Percentiles rank a stretch among this genome's conserved stretches.
Evolutionary conservation across 2,329 filamentous ascomycete species (phyloP).

Genomic region (Penicillium corylophilum): DNA sequence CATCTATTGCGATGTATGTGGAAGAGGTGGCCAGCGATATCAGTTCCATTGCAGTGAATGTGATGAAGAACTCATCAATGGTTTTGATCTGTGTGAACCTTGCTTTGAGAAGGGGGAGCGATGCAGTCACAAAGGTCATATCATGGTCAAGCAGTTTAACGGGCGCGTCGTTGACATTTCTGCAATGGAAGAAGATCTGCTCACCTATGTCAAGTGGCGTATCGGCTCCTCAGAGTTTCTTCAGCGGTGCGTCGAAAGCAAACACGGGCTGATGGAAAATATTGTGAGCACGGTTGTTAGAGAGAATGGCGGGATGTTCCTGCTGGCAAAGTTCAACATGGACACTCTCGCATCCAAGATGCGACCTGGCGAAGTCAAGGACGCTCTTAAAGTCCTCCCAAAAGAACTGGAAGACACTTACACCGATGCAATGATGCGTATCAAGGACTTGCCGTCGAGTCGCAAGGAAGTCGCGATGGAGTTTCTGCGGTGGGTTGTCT

Average conservation of each 20-base stretch:
- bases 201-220: conserved; percentile 2
- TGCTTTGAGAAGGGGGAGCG: conserved; percentile 1
- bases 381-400: not conserved
- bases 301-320: conserved; percentile 2
- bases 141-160: conserved; percentile 1
- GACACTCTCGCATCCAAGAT: conserved; percentile 3
- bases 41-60: conserved; percentile 2
- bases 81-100: not conserved
- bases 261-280: not conserved
- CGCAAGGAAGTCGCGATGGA: conserved; percentile 1
- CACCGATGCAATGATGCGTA: conserved; percentile 1
- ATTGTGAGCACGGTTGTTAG: conserved; percentile 1
- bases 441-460: not conserved
- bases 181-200: conserved; percentile 1
- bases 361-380: conserved; percentile 1
- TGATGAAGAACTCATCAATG: not conserved
- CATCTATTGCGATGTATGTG: not conserved
- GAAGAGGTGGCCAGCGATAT: not conserved
- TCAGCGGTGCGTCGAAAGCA: conserved; percentile 1
- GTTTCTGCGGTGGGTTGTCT: conserved; percentile 1
- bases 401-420: conserved; percentile 1
- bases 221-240: conserved; percentile 3
- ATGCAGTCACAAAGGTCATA: not conserved
- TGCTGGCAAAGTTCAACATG: conserved; percentile 4
- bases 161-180: not conserved